Base-by-base conservation (phyloP, 225 moss, liverwort and hornwort species). In the Lunularia cruciata region DNA sequence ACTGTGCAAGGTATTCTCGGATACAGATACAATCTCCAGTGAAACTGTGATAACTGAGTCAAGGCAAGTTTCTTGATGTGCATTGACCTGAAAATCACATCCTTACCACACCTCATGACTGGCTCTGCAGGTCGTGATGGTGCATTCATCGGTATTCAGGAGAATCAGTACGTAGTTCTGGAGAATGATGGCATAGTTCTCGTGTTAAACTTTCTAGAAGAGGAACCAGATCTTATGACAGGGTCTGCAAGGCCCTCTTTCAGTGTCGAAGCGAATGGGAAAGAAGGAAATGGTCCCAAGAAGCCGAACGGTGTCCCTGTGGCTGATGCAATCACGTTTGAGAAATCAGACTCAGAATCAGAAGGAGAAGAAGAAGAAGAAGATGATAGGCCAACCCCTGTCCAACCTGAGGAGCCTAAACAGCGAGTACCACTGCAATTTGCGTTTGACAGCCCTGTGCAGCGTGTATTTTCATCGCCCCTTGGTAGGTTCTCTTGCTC, bases 141-240 rank as follows among this genome's bases (percentile, higher is more conserved):
- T 72, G 98, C 98, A 56, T 99, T 99, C 47, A 73, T 99, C 69
- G 98, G 98, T 47, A 80, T 78, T 65, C 81, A 84, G 23, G 94
- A 99, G 73, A 99, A 85, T 62, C 93, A 93, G 22, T 99, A 87
- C 68, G 93, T 82, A 10, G 77, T 99, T 71, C 83, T 99, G 69
- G 98, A 99, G 56, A 93, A 99, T 76, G 93, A 99, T 87, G 98
- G 93, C 66, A 85, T 90, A 65, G 98, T 91, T 75, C 85, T 99
- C 18, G 80, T 89, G 22, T 71, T 99, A 58, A 81, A 86, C n/a
- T 87, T 86, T 58, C 78, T 99, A 65, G 98, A 88, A 59, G 93
- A 93, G 67, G 87, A 89, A 42, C 78, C 82, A 47, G 89, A 90
- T 77, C 88, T 89, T 34, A 48, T 87, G 78, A 78, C 72, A 38